Evolutionary conservation across 2,329 filamentous ascomycete genomes (phyloP).

Genomic region (Colletotrichum sp.): DNA sequence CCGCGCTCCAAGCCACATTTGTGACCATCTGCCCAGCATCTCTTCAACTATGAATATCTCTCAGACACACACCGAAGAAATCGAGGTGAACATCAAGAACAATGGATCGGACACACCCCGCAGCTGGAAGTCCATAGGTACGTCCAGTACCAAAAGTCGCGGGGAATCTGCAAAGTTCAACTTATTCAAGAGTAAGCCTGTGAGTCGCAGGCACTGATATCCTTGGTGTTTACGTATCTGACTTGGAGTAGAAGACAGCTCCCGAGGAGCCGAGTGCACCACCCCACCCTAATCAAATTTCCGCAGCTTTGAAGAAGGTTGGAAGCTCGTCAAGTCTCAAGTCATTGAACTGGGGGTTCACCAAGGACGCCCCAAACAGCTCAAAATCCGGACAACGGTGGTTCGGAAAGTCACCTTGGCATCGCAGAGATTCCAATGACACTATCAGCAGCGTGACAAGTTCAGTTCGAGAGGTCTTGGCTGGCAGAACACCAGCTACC

Average conservation of each 20-base stretch:
- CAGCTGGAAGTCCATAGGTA: background rate
- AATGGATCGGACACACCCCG: background rate
- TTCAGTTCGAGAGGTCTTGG: constrained; percentile 44
- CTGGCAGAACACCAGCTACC: constrained; percentile 37
- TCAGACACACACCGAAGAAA: background rate
- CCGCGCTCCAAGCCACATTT: background rate
- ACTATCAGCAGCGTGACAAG: constrained; percentile 45
- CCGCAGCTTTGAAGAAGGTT: background rate
- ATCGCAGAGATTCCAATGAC: constrained; percentile 40
- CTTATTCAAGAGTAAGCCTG: background rate
- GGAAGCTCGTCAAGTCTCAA: background rate
- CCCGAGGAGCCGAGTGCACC: too few relatives aligned
- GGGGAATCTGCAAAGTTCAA: background rate
- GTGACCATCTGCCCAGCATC: background rate
- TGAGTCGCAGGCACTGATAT: background rate
- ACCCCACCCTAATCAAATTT: background rate
- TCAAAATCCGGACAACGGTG: background rate
- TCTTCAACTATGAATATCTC: background rate
- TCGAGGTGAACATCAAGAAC: background rate
- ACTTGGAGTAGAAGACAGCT: background rate
- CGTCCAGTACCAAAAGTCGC: background rate
- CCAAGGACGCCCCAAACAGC: background rate
- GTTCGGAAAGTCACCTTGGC: constrained; percentile 40
- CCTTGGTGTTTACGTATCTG: background rate
- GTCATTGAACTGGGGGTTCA: background rate